Evolutionary conservation across 2,329 filamentous ascomycete species (phyloP).

Genomic region (Ophiocordyceps australis): DNA sequence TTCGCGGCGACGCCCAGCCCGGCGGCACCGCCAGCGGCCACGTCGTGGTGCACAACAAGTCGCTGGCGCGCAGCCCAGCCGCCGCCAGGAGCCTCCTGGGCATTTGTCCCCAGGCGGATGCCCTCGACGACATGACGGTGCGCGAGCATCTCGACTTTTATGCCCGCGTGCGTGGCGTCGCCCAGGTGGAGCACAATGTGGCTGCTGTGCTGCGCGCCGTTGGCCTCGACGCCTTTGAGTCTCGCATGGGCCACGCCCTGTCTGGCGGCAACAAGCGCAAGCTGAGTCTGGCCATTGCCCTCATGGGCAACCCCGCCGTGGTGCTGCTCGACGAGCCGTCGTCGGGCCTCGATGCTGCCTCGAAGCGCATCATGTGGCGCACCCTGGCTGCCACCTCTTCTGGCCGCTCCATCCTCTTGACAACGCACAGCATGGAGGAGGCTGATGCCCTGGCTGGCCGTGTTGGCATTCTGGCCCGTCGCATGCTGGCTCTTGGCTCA

Average conservation of each 20-base stretch:
- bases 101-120: slow-evolving; percentile 82
- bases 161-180: slow-evolving; percentile 63
- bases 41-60: slow-evolving; percentile 61
- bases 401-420: slow-evolving; percentile 70
- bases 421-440: slow-evolving; percentile 92
- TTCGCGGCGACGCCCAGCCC: slow-evolving; percentile 74
- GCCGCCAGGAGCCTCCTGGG: slow-evolving; percentile 61
- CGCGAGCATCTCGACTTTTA: slow-evolving; percentile 78
- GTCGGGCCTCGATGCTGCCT: slow-evolving; percentile 76
- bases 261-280: slow-evolving; percentile 93
- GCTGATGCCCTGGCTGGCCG: slow-evolving; percentile 73
- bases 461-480: slow-evolving; percentile 69
- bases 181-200: slow-evolving; percentile 61
- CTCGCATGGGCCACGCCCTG: slow-evolving; percentile 60
- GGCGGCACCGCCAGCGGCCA: slow-evolving; percentile 56
- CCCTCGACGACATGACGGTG: slow-evolving; percentile 82
- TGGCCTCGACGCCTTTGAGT: slow-evolving; percentile 51
- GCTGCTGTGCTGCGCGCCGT: slow-evolving; percentile 63
- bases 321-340: slow-evolving; percentile 79
- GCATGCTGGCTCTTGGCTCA: slow-evolving; percentile 73
- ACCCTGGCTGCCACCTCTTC: slow-evolving; percentile 57
- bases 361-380: slow-evolving; percentile 86
- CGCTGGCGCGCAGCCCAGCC: slow-evolving; percentile 54
- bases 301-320: slow-evolving; percentile 83
- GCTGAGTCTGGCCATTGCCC: slow-evolving; percentile 68